phyloP scores from a whole-genome alignment of 495 filamentous ascomycete genomes.

The Annulohypoxylon stygium region DNA sequence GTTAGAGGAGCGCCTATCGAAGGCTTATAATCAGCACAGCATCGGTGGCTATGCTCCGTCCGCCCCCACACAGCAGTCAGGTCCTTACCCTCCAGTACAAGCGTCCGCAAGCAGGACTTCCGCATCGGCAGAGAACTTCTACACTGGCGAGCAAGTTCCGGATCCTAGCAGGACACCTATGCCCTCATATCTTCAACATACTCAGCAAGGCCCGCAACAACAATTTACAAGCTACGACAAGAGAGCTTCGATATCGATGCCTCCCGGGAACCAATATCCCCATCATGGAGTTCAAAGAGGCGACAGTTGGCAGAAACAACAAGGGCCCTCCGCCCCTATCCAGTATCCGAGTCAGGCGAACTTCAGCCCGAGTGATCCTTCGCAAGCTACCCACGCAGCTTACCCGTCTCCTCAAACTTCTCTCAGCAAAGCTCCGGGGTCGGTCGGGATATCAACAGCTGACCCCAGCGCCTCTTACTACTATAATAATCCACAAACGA shows the following conservation, averaged over 20 bases:
- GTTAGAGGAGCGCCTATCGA: constrained; percentile 94
- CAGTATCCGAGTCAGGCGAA: constrained; percentile 56
- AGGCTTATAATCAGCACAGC: constrained; percentile 87
- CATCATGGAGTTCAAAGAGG: constrained; percentile 61
- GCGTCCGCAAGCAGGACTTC: constrained; percentile 55
- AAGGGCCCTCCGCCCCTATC: constrained; percentile 47
- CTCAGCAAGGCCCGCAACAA: constrained; percentile 52
- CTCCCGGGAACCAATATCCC: constrained; percentile 59
- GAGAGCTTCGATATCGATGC: constrained; percentile 54
- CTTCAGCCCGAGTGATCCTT: constrained; percentile 49
- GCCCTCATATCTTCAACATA: constrained; percentile 54
- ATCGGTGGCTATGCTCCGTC: constrained; percentile 67
- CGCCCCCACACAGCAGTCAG: constrained; percentile 66
- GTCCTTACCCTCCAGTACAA: constrained; percentile 76
- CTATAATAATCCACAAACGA: constrained; percentile 57
- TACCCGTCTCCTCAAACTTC: constrained; percentile 53
- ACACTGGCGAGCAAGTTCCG: constrained; percentile 73
- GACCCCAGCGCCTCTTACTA: constrained; percentile 66
- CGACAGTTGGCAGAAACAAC: constrained; percentile 58
- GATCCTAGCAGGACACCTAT: constrained; percentile 65
- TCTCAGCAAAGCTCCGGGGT: constrained; percentile 48
- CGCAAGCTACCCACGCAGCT: constrained; percentile 49
- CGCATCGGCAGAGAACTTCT: constrained; percentile 80
- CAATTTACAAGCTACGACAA: constrained; percentile 58
- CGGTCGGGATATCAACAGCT: constrained; percentile 52